phyloP scores from a whole-genome alignment of 2,329 filamentous ascomycete species.

The Aspergillus sp. region DNA sequence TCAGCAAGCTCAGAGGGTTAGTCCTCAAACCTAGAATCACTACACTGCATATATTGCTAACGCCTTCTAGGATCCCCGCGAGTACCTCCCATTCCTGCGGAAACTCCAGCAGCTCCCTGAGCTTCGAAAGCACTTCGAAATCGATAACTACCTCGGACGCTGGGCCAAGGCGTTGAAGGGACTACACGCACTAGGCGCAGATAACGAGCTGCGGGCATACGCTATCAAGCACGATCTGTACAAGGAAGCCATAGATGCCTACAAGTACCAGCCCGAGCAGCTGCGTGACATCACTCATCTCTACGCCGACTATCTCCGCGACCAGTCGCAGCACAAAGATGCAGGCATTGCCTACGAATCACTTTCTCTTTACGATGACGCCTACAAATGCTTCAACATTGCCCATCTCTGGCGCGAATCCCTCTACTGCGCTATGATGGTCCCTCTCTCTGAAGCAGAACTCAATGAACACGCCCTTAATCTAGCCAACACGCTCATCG shows the following conservation, averaged over 20 bases:
- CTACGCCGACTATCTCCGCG: slow-evolving; percentile 72
- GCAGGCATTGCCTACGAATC: slow-evolving; percentile 87
- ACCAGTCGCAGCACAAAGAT: slow-evolving; percentile 70
- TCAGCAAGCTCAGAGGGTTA: slow-evolving; percentile 80
- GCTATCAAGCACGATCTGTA: slow-evolving; percentile 74
- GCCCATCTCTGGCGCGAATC: slow-evolving; percentile 89
- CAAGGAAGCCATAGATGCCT: slow-evolving; percentile 66
- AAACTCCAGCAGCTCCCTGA: slow-evolving; percentile 68
- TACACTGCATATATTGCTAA: slow-evolving; percentile 6
- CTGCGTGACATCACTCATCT: slow-evolving; percentile 64
- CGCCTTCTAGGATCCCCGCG: slow-evolving; percentile 64
- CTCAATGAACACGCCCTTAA: slow-evolving; percentile 62
- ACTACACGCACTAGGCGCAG: slow-evolving; percentile 64
- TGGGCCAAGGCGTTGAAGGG: slow-evolving; percentile 69
- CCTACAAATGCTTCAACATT: slow-evolving; percentile 75
- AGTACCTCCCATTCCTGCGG: slow-evolving; percentile 93
- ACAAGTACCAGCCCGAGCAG: slow-evolving; percentile 69
- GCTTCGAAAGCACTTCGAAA: slow-evolving; percentile 68
- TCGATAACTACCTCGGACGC: slow-evolving; percentile 80
- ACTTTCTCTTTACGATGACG: slow-evolving; percentile 64
- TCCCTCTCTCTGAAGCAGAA: slow-evolving; percentile 54
- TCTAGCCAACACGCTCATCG: slow-evolving; percentile 71
- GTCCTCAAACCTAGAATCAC: neutral
- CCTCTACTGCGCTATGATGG: slow-evolving; percentile 68
- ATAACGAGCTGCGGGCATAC: slow-evolving; percentile 73